Percentiles rank a stretch among this genome's conserved stretches.
phyloP scores from a whole-genome alignment of 129 eudicot species.

The Tanacetum coccineum region DNA sequence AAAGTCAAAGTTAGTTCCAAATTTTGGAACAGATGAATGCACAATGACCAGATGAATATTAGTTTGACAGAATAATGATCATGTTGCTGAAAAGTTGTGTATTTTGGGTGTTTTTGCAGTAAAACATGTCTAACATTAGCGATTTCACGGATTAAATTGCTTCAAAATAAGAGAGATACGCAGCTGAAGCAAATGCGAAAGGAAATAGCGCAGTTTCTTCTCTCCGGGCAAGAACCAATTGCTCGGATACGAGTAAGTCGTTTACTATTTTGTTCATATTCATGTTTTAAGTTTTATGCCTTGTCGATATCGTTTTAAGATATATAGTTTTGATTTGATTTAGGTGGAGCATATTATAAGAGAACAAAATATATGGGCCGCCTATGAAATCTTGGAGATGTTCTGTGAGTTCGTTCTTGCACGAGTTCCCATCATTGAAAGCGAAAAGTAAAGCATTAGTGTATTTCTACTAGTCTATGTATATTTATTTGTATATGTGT shows the following conservation, averaged over 20 bases:
- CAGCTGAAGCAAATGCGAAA: conserved; percentile 87
- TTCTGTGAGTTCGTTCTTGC: conserved; percentile 96
- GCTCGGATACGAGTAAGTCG: conserved; percentile 78
- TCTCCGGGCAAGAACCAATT: conserved; percentile 87
- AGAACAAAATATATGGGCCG: conserved; percentile 90
- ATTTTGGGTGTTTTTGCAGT: conserved; percentile 48
- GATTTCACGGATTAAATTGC: conserved; percentile 81
- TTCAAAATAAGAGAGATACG: conserved; percentile 85
- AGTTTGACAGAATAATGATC: not conserved
- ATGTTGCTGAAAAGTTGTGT: conserved; percentile 5
- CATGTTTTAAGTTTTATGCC: conserved; percentile 10
- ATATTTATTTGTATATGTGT: no score
- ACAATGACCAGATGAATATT: not conserved
- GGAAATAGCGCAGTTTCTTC: conserved; percentile 91
- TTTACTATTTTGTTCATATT: not conserved
- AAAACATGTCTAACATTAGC: conserved; percentile 87
- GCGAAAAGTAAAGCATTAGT: conserved; percentile 61
- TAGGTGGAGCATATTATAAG: conserved; percentile 97
- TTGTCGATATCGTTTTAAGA: not conserved
- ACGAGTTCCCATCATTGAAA: conserved; percentile 90
- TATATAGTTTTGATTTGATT: conserved; percentile 2
- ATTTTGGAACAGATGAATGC: conserved; percentile 9
- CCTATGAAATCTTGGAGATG: conserved; percentile 85
- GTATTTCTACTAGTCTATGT: not conserved
- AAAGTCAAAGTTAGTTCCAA: not conserved